These are phyloP conservation scores for Cladosporium colombiae DNA, from an alignment of 2,329 filamentous ascomycete species.

Conservation along the genomic window DNA sequence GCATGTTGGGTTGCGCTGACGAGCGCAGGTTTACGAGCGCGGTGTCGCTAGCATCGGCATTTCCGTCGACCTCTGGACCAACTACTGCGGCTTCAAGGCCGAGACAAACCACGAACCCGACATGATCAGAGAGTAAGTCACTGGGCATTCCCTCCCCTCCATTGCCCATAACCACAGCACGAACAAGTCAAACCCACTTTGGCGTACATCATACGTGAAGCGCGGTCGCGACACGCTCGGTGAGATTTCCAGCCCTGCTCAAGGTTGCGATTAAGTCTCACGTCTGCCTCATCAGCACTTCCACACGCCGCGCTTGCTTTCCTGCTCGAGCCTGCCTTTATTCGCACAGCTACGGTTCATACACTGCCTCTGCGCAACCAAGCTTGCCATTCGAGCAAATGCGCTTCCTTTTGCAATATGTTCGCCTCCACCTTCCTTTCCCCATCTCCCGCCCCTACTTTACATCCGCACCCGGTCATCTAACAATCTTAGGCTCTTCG, in stretches of 20 bases:
- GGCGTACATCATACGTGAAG: slow-evolving; percentile 22
- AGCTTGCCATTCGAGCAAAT: slow-evolving; percentile 16
- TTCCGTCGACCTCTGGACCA: slow-evolving; percentile 95
- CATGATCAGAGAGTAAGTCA: slow-evolving; percentile 99
- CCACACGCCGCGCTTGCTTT: slow-evolving; percentile 22
- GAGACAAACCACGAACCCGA: slow-evolving; percentile 94
- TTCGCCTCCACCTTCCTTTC: slow-evolving; percentile 36
- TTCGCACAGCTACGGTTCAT: slow-evolving; percentile 1
- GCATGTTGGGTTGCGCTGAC: slow-evolving; percentile 34
- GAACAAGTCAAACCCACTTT: slow-evolving; percentile 8
- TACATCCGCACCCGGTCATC: slow-evolving; percentile 36
- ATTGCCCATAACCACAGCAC: slow-evolving; percentile 30
- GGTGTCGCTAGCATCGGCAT: slow-evolving; percentile 90
- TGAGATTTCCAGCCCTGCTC: slow-evolving; percentile 33
- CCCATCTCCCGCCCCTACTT: slow-evolving; percentile 26
- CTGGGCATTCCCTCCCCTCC: slow-evolving; percentile 65
- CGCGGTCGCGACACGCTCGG: slow-evolving; percentile 24
- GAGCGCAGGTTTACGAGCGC: slow-evolving; percentile 80
- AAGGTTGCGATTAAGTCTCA: slow-evolving; percentile 33
- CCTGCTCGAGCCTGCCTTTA: slow-evolving; percentile 20
- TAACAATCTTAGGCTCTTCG: slow-evolving; percentile 70
- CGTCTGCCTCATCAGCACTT: slow-evolving; percentile 32
- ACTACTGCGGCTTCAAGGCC: slow-evolving; percentile 97
- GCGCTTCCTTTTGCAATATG: slow-evolving; percentile 26
- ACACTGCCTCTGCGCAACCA: neutral